Evolutionary conservation across 768 basidiomycete species (phyloP), one percentile per base, ranked within the genome.

Genomic region (Mycena metata): DNA sequence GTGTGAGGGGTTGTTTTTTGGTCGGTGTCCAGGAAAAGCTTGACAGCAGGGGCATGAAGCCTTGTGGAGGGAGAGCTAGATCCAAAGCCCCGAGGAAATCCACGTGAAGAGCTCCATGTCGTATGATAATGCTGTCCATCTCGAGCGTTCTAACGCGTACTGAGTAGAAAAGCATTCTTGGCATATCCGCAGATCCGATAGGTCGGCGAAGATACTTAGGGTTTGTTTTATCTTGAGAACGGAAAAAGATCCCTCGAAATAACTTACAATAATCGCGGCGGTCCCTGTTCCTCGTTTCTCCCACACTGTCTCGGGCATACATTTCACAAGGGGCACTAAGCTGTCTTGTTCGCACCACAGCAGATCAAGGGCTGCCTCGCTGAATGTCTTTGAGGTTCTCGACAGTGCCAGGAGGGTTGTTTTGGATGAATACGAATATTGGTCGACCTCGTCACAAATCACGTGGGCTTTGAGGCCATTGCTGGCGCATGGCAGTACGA

Each of bases 271-370:
- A 23, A 19, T 21, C 17, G 17, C 45, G 12, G 23, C 10, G 12
- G 13, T 5, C 1, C 39, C 24, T 6, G 3, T 3, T 4, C 16
- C 21, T 57, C 26, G 33, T 55, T 64, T 50, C 41, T 64, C 62
- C 67, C 67, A 69, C 2, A 64, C 10, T 24, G 67, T 64, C 10
- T 69, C 56, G 24, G 67, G 62, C 67, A 64, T 69, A 41, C 67
- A 69, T 55, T 64, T 69, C 33, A 69, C 56, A 17, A 69, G 67
- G 5, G 62, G 57, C 0, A 59, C 56, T 3, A 69, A n/a, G 21
- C 61, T 64, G 2, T 0, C 6, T 46, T 26, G 62, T 19, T 60
- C 35, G 41, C 56, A 41, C 57, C 62, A 60, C 11, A 69, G 17
- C n/a, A 54, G 6, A 43, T 69, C 61, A 5, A 69, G 43, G 17